A percentile compares a stretch with the other conserved stretches of the same genome.
phyloP scores from a whole-genome alignment of 2,329 filamentous ascomycete species.

The Aspergillus neoniger region DNA sequence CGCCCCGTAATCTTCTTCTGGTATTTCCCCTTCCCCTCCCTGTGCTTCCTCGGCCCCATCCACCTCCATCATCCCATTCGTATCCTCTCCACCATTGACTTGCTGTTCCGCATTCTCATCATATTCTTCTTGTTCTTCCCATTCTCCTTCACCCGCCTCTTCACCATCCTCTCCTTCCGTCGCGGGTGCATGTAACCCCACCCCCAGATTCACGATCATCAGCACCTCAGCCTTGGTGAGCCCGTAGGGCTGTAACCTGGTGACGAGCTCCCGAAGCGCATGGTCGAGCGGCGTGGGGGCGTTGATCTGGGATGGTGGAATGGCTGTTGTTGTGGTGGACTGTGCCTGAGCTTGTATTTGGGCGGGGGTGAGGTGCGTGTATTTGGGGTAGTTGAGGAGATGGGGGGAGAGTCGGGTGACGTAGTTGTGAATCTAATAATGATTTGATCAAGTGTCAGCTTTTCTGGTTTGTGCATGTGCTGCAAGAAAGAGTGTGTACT shows the following conservation, averaged over 20 bases:
- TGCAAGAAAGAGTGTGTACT: background rate
- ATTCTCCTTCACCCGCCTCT: constrained; percentile 14
- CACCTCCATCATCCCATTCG: constrained; percentile 10
- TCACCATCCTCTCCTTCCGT: constrained; percentile 25
- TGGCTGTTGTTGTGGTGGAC: background rate
- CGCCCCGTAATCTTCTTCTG: constrained; percentile 34
- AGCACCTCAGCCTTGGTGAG: constrained; percentile 51
- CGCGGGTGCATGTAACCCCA: constrained; percentile 32
- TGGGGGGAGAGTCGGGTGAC: constrained; percentile 43
- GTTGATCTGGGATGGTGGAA: constrained; percentile 15
- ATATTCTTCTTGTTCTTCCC: background rate
- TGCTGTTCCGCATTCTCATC: constrained; percentile 4
- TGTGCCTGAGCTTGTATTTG: background rate
- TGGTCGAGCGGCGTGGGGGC: constrained; percentile 38
- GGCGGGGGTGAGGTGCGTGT: constrained; percentile 23
- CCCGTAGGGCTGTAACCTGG: constrained; percentile 40
- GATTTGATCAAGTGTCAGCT: no score
- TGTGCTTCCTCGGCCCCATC: constrained; percentile 20
- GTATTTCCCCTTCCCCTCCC: constrained; percentile 20
- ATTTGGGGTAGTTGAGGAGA: constrained; percentile 41
- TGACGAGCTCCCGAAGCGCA: constrained; percentile 41
- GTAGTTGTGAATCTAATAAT: constrained; percentile 45
- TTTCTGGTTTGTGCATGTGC: no score
- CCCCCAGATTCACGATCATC: constrained; percentile 49
- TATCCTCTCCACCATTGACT: constrained; percentile 10